Evolutionary conservation across 176 grass and related monocot species (phyloP).

Genomic region (Oryza nivara): DNA sequence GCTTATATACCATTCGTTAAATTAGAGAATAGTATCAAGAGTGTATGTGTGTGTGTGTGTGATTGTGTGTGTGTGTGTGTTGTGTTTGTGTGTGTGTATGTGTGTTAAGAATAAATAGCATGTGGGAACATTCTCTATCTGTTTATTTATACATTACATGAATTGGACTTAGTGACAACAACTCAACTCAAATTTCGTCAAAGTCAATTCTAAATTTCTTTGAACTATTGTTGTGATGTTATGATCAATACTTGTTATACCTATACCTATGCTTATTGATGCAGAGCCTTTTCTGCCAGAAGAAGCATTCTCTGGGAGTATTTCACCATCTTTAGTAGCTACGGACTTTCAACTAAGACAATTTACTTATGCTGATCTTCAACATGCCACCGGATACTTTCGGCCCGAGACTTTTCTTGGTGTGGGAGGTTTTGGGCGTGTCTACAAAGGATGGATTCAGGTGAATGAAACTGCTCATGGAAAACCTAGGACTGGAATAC

Average conservation of each 20-base stretch:
- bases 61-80: too few relatives aligned
- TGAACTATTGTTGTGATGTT: background rate
- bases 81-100: too few relatives aligned
- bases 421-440: conserved; percentile 77
- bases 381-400: conserved; percentile 70
- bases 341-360: conserved; percentile 59
- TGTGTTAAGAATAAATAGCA: background rate
- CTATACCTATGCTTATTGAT: background rate
- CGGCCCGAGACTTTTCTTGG: conserved; percentile 71
- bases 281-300: conserved; percentile 53
- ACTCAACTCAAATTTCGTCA: background rate
- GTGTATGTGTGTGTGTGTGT: too few relatives aligned
- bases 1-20: too few relatives aligned
- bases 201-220: conserved; percentile 3
- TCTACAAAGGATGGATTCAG: conserved; percentile 75
- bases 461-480: conserved; percentile 61
- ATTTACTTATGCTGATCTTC: conserved; percentile 69
- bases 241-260: background rate
- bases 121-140: background rate
- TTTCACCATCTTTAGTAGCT: conserved; percentile 51
- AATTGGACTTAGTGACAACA: background rate
- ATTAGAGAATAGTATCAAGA: too few relatives aligned
- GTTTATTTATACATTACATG: background rate
- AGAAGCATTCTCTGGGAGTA: conserved; percentile 54
- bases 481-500: conserved; percentile 62